phyloP scores from a whole-genome alignment of 176 grass and related monocot species.

The Saccharum officinarum region DNA sequence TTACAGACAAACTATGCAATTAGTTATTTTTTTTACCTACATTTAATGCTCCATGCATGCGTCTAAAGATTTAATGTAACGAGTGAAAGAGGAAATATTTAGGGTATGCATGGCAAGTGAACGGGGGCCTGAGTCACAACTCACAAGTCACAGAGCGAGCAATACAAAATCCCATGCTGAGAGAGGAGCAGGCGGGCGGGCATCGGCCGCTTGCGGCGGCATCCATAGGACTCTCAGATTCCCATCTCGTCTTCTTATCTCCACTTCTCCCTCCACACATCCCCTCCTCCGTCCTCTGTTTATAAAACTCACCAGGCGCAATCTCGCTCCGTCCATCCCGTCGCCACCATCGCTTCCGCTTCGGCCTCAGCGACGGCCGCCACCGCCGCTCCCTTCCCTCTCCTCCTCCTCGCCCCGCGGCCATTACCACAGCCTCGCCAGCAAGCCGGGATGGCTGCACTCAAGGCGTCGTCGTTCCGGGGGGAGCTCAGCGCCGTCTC shows the following conservation, averaged over 20 bases:
- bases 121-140: too few species aligned
- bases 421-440: constrained; percentile 20
- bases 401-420: not conserved
- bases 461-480: constrained; percentile 54
- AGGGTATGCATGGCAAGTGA: too few species aligned
- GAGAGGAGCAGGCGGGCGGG: not conserved
- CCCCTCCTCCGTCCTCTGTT: not conserved
- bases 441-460: constrained; percentile 57
- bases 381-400: not conserved
- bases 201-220: not conserved
- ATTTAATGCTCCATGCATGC: too few species aligned
- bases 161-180: constrained; percentile 14
- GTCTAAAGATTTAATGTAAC: too few species aligned
- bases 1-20: too few species aligned
- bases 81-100: too few species aligned
- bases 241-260: constrained; percentile 64
- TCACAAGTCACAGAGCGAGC: not conserved
- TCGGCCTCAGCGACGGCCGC: not conserved
- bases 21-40: too few species aligned
- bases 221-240: constrained; percentile 43
- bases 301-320: constrained; percentile 25
- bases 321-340: not conserved
- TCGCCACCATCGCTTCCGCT: not conserved
- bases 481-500: constrained; percentile 52
- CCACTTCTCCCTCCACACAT: not conserved